Base-by-base conservation (phyloP, 306 rosid species). In the Medicago lupulina region DNA sequence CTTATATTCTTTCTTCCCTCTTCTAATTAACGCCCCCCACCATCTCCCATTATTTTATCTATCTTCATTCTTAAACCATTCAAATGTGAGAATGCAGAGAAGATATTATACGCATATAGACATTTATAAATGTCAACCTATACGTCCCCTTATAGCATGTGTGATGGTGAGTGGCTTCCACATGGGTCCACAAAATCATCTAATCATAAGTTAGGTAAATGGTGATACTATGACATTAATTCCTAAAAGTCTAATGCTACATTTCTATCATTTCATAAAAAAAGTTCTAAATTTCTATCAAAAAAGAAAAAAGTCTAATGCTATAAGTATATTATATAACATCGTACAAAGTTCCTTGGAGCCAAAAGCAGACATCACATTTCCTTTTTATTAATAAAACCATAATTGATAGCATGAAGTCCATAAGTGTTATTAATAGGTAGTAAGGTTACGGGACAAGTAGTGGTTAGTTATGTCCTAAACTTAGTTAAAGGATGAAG, bases 121-220 rank as follows among this genome's bases (percentile, higher is more conserved):
- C 51, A 46, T 15, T 15, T 12, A 4, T 13, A 15, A 13, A 46
- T 46, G 51, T 46, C 51, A 46, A 46, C 66, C 28, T 63, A 44
- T 49, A 55, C n/a, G 57, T 71, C 7, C 31, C 65, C 21, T 72
- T 28, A 39, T 53, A 46, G 77, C 83, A 69, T 73, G 71, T 73
- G 80, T 63, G 74, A 73, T 51, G 43, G 75, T 14, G 51, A 64
- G 76, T 77, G 83, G 78, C 71, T 70, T 70, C 74, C 83, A 81
- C 79, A 70, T 70, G 83, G 85, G 85, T 57, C 85, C 88, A 81
- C 83, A 70, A 57, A 81, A 81, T 81, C 81, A 21, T 70, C 76
- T 65, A 70, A 81, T 84, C 79, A 81, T 70, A 67, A 63, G 88
- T 41, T 63, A 1, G 31, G 73, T 63, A 60, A 60, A 63, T 70